Base-by-base conservation (phyloP, 768 basidiomycete species). In the Pleurotus giganteus region DNA sequence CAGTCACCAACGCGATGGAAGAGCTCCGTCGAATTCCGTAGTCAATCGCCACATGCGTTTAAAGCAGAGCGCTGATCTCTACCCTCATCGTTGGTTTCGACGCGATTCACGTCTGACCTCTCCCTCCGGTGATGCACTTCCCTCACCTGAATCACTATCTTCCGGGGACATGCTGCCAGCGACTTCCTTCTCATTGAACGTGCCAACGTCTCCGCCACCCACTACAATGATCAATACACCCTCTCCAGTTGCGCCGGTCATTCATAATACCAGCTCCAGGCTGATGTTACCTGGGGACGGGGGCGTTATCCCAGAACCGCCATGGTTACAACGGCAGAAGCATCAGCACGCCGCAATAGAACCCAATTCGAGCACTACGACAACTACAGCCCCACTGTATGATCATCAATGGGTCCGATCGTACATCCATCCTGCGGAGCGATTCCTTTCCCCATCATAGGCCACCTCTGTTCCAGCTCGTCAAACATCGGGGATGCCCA, bases 61-160 rank as follows among this genome's bases (percentile, higher is more conserved):
- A 27, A 65, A 59, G 45, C 72, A 73, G 57, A 63, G 63, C 24
- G 43, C 52, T 26, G 52, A 53, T 53, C 52, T 36, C n/a, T 17
- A 53, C 26, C 52, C 39, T 53, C 52, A 39, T 37, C 56, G 54
- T 56, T 62, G 69, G 64, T 61, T 66, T 28, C 65, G 67, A 43
- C 64, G 69, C 47, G 66, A 66, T 13, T 70, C 73, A 46, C 66
- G 66, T 19, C 27, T 74, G 47, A 71, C 73, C 12, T 72, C 74
- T 28, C 72, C 74, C 34, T 71, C 76, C 50, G 62, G 61, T 46
- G 74, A 73, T 31, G 44, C 41, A 32, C 45, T 61, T 31, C 54
- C 63, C 34, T 61, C 64, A 2, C 55, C 64, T 29, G 54, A 47
- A 27, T 55, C 58, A 15, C 29, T 58, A 15, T 55, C 61, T 27